Evolutionary conservation across 768 basidiomycete genomes (phyloP).

Genomic region (Dacryopinax spathularia): DNA sequence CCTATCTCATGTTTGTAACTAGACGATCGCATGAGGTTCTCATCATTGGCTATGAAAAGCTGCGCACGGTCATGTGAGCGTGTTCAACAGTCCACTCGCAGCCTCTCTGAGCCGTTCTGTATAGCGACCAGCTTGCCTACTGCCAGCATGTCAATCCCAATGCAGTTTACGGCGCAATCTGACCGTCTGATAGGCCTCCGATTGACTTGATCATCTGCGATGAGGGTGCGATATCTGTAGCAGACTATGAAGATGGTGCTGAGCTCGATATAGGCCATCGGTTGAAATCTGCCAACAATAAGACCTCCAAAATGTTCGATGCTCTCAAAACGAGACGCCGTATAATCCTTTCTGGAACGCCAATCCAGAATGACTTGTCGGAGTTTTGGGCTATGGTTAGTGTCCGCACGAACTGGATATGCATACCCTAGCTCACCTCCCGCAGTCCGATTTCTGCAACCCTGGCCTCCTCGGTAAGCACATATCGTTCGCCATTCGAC

Average conservation of each 20-base stretch:
- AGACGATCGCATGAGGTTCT: constrained; percentile 72
- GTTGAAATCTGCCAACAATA: constrained; percentile 80
- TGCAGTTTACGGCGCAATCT: background rate
- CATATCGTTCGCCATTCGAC: background rate
- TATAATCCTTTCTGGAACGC: constrained; percentile 88
- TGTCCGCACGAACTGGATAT: background rate
- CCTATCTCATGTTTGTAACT: background rate
- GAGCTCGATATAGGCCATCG: constrained; percentile 49
- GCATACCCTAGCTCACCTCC: constrained; percentile 4
- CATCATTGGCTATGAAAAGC: constrained; percentile 87
- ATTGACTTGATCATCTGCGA: constrained; percentile 92
- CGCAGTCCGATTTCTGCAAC: constrained; percentile 82
- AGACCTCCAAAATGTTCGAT: constrained; percentile 78
- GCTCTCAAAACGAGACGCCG: constrained; percentile 58
- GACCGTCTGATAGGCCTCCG: constrained; percentile 44
- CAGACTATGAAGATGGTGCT: background rate
- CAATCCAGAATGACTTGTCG: constrained; percentile 88
- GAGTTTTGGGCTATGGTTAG: constrained; percentile 94
- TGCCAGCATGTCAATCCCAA: constrained; percentile 39
- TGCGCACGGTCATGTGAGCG: constrained; percentile 66
- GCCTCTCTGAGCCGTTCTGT: background rate
- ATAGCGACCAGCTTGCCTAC: constrained; percentile 41
- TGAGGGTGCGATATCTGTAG: constrained; percentile 44
- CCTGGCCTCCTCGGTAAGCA: constrained; percentile 67
- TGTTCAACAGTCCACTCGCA: background rate